Conservation (phyloP, 768 basidiomycete species). For the Termitomyces sp. region DNA sequence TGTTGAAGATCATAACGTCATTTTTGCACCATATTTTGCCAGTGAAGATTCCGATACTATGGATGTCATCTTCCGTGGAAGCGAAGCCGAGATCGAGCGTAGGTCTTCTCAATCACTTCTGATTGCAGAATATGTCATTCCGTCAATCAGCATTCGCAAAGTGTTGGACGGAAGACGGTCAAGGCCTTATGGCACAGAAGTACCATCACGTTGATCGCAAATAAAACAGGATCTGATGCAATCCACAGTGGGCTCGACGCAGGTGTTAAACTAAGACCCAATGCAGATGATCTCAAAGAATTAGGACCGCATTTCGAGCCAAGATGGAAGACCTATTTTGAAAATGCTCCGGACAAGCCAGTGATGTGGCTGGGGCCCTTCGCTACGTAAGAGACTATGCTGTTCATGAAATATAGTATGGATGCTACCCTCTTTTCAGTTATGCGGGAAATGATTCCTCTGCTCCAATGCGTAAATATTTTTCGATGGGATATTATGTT, state of each 20-base stretch:
- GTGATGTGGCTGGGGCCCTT: slow-evolving; percentile 39
- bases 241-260: slow-evolving; percentile 45
- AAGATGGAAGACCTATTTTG: slow-evolving; percentile 51
- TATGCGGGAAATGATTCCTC: slow-evolving; percentile 13
- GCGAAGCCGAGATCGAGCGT: slow-evolving; percentile 38
- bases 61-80: slow-evolving; percentile 42
- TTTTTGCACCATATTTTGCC: slow-evolving; percentile 37
- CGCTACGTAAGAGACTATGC: slow-evolving; percentile 31
- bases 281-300: slow-evolving; percentile 41
- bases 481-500: slow-evolving; percentile 14
- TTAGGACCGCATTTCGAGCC: slow-evolving; percentile 46
- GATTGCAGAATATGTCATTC: neutral
- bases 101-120: slow-evolving; percentile 11
- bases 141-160: slow-evolving; percentile 10
- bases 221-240: neutral
- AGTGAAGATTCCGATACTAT: slow-evolving; percentile 46
- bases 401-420: too few relatives aligned
- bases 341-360: slow-evolving; percentile 53
- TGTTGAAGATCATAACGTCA: slow-evolving; percentile 37
- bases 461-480: slow-evolving; percentile 23
- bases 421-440: slow-evolving; percentile 8
- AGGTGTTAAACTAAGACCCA: slow-evolving; percentile 56
- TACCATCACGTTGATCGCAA: neutral
- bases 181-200: slow-evolving; percentile 49
- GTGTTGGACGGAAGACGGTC: slow-evolving; percentile 16